Percentiles rank a stretch among this genome's conserved stretches.
Evolutionary conservation across 192 early-diverging fungal species (phyloP).

Genomic region (Coemansia furcata): DNA sequence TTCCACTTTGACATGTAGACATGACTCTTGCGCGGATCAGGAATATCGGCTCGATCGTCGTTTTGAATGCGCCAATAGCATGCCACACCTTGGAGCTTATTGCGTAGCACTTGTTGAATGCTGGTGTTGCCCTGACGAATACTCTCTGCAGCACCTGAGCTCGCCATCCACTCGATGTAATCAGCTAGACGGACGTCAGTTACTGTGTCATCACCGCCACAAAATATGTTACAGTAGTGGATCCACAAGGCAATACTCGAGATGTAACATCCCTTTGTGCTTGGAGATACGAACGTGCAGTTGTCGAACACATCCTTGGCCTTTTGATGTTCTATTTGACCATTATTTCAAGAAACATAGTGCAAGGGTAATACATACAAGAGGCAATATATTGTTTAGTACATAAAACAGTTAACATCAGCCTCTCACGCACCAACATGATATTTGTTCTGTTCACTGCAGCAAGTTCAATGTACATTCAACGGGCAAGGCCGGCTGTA

Average conservation of each 20-base stretch:
- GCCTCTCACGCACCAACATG: not conserved
- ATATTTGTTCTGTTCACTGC: not conserved
- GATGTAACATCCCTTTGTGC: conserved; percentile 52
- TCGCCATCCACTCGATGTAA: conserved; percentile 52
- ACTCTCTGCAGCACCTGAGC: conserved; percentile 47
- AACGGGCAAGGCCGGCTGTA: conserved; percentile 2
- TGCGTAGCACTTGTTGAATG: conserved; percentile 49
- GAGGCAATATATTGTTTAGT: not conserved
- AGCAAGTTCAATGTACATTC: conserved; percentile 16
- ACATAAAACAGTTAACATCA: not conserved
- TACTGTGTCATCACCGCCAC: conserved; percentile 32
- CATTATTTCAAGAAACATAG: not conserved
- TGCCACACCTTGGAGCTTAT: conserved; percentile 50
- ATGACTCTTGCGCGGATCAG: conserved; percentile 30
- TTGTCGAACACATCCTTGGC: conserved; percentile 42
- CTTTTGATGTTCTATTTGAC: conserved; percentile 36
- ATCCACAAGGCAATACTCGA: conserved; percentile 52
- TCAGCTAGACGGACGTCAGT: conserved; percentile 35
- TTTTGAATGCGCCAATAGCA: conserved; percentile 52
- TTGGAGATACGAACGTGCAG: conserved; percentile 34
- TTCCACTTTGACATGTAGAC: conserved; percentile 43
- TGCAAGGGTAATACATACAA: not conserved
- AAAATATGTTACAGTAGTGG: conserved; percentile 37
- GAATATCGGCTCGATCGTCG: conserved; percentile 12
- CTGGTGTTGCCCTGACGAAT: conserved; percentile 47